Evolutionary conservation across 164 flowering plant species (phyloP).

Genomic region (Dillenia suffruticosa): DNA sequence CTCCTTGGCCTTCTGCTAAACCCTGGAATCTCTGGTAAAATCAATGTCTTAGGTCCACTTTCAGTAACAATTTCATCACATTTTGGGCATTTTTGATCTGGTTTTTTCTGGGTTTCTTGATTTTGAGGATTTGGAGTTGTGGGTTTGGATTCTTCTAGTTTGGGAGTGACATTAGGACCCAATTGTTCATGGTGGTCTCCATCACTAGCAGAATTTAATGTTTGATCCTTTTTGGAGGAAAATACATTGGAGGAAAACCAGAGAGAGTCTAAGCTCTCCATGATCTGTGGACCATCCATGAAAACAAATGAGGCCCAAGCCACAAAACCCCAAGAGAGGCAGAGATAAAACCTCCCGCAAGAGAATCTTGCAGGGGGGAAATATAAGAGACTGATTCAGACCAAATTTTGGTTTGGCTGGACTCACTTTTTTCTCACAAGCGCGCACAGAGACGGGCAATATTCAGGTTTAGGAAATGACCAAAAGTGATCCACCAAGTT

Average conservation of each 20-base stretch:
- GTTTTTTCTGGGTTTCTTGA: conserved; percentile 1
- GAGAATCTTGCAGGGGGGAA: not conserved
- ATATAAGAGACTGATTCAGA: too few species aligned
- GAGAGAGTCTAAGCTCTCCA: conserved; percentile 32
- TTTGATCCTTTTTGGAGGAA: conserved; percentile 9
- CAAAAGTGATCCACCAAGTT: too few species aligned
- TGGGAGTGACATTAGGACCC: conserved; percentile 5
- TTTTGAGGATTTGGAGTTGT: conserved; percentile 2
- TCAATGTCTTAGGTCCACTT: conserved; percentile 1
- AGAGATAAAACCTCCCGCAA: not conserved
- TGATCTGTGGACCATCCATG: conserved; percentile 25
- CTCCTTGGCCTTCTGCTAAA: conserved; percentile 8
- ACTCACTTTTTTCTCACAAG: too few species aligned
- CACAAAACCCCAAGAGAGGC: not conserved
- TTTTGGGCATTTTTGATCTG: conserved; percentile 8
- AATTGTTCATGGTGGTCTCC: not conserved
- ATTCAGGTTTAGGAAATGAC: too few species aligned
- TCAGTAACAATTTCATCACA: conserved; percentile 8
- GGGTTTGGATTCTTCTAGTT: conserved; percentile 11
- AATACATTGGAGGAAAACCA: conserved; percentile 43
- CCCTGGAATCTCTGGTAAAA: not conserved
- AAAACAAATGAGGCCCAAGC: not conserved
- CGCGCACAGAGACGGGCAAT: too few species aligned
- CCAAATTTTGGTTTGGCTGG: too few species aligned
- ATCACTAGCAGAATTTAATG: not conserved